Conservation (phyloP, 2,329 filamentous ascomycete species). For the Aspergillus sp. region DNA sequence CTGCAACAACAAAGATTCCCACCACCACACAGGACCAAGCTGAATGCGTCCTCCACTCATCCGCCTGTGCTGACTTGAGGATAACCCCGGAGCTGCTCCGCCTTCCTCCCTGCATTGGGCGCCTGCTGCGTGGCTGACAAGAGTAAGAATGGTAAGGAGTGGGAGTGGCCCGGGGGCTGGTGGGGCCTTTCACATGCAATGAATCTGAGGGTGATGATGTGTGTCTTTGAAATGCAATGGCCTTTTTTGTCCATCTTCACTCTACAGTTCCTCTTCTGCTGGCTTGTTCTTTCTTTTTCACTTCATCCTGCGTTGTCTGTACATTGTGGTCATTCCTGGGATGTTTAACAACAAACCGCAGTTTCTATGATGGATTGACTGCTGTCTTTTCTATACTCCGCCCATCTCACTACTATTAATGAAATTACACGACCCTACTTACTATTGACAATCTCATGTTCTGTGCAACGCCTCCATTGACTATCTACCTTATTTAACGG, state of each 20-base stretch:
- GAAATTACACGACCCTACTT: neutral
- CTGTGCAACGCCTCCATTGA: neutral
- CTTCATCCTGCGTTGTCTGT: neutral
- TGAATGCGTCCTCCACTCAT: neutral
- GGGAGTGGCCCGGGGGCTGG: neutral
- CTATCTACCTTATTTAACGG: neutral
- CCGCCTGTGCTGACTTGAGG: neutral
- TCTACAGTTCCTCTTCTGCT: neutral
- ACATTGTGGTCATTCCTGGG: neutral
- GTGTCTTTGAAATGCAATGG: constrained; percentile 8
- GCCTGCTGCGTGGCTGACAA: neutral
- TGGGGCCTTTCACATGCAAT: constrained; percentile 27
- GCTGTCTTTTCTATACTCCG: neutral
- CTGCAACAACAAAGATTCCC: neutral
- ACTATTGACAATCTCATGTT: neutral
- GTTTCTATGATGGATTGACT: neutral
- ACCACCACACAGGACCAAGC: neutral
- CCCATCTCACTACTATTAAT: neutral
- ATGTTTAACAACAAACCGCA: neutral
- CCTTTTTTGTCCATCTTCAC: neutral
- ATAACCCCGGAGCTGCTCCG: neutral
- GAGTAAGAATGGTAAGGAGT: neutral
- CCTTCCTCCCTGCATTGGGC: neutral
- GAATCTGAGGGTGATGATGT: constrained; percentile 5
- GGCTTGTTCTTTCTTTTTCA: neutral